A percentile compares a stretch with the other conserved stretches of the same genome.
phyloP scores from a whole-genome alignment of 2,329 filamentous ascomycete genomes.

The Sclerotiophoma versabilis region DNA sequence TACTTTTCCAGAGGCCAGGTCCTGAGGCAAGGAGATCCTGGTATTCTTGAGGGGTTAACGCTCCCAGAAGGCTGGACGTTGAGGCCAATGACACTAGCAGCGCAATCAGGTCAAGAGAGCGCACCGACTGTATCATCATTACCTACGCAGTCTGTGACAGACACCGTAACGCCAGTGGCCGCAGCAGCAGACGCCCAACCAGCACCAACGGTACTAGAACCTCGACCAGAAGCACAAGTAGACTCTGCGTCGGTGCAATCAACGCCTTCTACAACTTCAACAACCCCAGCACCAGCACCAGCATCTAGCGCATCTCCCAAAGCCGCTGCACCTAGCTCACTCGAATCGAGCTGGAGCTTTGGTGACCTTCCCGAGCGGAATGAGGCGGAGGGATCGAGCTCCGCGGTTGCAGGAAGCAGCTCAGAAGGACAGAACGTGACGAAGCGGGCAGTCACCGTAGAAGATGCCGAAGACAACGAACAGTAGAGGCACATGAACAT shows the following conservation, averaged over 20 bases:
- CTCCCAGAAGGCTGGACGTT: constrained; percentile 49
- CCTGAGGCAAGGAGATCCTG: constrained; percentile 44
- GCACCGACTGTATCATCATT: constrained; percentile 9
- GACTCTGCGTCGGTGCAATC: not conserved
- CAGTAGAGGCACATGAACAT: constrained; percentile 22
- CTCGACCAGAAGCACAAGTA: constrained; percentile 3
- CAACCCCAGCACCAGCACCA: constrained; percentile 12
- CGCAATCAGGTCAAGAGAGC: constrained; percentile 23
- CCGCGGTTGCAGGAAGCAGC: constrained; percentile 36
- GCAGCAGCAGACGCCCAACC: not conserved
- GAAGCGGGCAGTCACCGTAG: constrained; percentile 40
- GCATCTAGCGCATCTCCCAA: constrained; percentile 30
- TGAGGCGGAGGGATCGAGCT: constrained; percentile 39
- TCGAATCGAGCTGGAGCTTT: constrained; percentile 49
- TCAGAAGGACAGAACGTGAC: constrained; percentile 31
- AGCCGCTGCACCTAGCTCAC: constrained; percentile 36
- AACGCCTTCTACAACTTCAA: constrained; percentile 4
- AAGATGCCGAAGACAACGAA: constrained; percentile 42
- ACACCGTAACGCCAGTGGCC: not conserved
- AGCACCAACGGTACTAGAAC: not conserved
- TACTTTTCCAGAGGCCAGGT: constrained; percentile 43
- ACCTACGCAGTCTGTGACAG: constrained; percentile 12
- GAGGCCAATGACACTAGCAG: constrained; percentile 40
- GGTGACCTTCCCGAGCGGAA: constrained; percentile 35
- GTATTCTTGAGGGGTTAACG: constrained; percentile 45